Conservation (phyloP, 495 filamentous ascomycete genomes). For the Aspergillus baeticus region DNA sequence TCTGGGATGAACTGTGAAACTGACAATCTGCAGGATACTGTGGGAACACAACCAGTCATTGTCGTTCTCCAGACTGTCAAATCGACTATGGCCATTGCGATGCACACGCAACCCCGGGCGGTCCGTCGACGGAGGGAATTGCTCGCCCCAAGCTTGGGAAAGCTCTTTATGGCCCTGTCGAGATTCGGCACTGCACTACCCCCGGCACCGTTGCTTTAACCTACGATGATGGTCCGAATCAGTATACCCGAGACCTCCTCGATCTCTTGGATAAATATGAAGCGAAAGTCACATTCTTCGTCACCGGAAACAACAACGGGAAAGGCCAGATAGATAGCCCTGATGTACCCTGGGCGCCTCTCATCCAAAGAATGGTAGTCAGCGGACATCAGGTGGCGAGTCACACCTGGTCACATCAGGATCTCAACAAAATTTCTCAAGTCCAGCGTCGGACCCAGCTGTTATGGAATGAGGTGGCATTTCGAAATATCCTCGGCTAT, state of each 20-base stretch:
- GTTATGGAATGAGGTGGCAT: slow-evolving; percentile 73
- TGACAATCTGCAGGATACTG: slow-evolving; percentile 48
- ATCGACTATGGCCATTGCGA: slow-evolving; percentile 69
- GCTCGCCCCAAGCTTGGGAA: slow-evolving; percentile 57
- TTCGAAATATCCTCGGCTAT: slow-evolving; percentile 75
- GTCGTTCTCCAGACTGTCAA: slow-evolving; percentile 67
- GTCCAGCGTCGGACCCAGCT: slow-evolving; percentile 64
- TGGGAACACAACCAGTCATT: slow-evolving; percentile 60
- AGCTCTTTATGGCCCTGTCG: slow-evolving; percentile 58
- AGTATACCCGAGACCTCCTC: slow-evolving; percentile 67
- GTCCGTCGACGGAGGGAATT: slow-evolving; percentile 58
- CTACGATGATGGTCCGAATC: slow-evolving; percentile 74
- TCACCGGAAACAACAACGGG: slow-evolving; percentile 71
- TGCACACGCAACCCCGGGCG: slow-evolving; percentile 61
- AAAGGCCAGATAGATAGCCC: slow-evolving; percentile 70
- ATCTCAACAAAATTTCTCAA: slow-evolving; percentile 59
- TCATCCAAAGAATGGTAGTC: slow-evolving; percentile 67
- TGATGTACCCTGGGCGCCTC: slow-evolving; percentile 50
- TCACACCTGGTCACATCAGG: slow-evolving; percentile 83
- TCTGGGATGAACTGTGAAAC: background rate
- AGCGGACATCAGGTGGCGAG: slow-evolving; percentile 81
- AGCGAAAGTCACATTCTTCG: slow-evolving; percentile 76
- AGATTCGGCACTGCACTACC: slow-evolving; percentile 65
- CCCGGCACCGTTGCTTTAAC: slow-evolving; percentile 69
- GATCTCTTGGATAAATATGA: slow-evolving; percentile 64